These are phyloP conservation scores for Skeletonema grethae DNA, from an alignment of 108 stramenopile genomes.

Conservation along the genomic window DNA sequence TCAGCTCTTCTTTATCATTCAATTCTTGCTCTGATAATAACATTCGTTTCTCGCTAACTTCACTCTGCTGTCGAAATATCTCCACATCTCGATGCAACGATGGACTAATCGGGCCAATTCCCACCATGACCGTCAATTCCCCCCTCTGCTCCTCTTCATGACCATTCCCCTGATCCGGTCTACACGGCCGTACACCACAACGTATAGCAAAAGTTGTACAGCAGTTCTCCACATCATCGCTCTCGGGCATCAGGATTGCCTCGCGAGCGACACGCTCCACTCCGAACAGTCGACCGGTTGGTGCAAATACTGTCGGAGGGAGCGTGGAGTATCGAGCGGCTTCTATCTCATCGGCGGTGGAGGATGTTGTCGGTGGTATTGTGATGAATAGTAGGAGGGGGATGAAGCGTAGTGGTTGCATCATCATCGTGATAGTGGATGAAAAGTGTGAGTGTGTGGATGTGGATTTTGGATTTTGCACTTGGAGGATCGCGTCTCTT, in stretches of 20 bases:
- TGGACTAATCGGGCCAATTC: conserved; percentile 52
- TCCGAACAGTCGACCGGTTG: conserved; percentile 67
- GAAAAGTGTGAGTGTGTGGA: too few species aligned
- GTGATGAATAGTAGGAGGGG: too few species aligned
- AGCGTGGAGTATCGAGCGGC: conserved; percentile 47
- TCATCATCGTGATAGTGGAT: too few species aligned
- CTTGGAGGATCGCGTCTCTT: too few species aligned
- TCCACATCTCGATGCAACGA: conserved; percentile 36
- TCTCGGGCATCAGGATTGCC: neutral
- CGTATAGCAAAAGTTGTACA: neutral
- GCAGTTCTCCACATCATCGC: too few species aligned
- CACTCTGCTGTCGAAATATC: neutral
- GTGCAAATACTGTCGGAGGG: conserved; percentile 76
- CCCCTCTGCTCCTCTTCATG: conserved; percentile 5
- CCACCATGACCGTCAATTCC: conserved; percentile 62
- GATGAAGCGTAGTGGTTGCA: too few species aligned
- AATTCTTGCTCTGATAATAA: too few species aligned
- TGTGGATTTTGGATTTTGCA: too few species aligned
- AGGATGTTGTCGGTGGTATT: neutral
- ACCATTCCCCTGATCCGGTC: neutral
- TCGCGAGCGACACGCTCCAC: conserved; percentile 58
- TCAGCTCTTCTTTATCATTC: neutral
- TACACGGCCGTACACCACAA: conserved; percentile 29
- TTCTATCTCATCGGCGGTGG: conserved; percentile 34
- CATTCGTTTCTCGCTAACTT: neutral